Evolutionary conservation across 1,284 basidiomycete genomes (phyloP).

Genomic region (Cerrena zonata): DNA sequence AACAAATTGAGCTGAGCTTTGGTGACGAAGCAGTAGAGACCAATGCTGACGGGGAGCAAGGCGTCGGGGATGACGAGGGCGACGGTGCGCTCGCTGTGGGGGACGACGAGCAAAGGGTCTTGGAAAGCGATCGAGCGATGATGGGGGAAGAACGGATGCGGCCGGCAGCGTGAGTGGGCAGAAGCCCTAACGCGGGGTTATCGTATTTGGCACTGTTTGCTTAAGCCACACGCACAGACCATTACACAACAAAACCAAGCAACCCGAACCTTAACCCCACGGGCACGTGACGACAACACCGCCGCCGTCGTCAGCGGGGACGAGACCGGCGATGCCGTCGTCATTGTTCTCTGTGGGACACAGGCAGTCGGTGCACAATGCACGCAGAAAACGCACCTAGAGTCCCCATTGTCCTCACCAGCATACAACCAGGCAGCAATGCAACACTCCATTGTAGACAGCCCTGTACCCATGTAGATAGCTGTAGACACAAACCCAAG

Average conservation of each 20-base stretch:
- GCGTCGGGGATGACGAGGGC: slow-evolving; percentile 25
- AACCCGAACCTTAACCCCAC: slow-evolving; percentile 23
- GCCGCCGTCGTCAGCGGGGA: slow-evolving; percentile 8
- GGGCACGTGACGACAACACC: slow-evolving; percentile 21
- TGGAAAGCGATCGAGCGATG: slow-evolving; percentile 24
- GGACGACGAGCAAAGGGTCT: slow-evolving; percentile 25
- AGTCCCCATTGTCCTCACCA: slow-evolving; percentile 1
- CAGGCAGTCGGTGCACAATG: slow-evolving; percentile 6
- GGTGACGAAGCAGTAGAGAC: slow-evolving; percentile 12
- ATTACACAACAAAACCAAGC: slow-evolving; percentile 16
- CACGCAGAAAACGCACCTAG: slow-evolving; percentile 3
- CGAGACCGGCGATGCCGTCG: slow-evolving; percentile 10
- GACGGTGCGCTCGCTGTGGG: slow-evolving; percentile 19
- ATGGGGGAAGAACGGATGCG: slow-evolving; percentile 31
- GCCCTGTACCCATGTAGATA: not conserved
- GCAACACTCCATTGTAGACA: not conserved
- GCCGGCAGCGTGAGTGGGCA: slow-evolving; percentile 21
- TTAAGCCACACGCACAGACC: slow-evolving; percentile 25
- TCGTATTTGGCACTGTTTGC: slow-evolving; percentile 12
- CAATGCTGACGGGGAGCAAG: slow-evolving; percentile 17
- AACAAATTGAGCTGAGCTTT: slow-evolving; percentile 13
- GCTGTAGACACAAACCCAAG: slow-evolving; percentile 8
- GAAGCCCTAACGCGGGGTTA: slow-evolving; percentile 12
- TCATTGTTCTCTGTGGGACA: slow-evolving; percentile 14
- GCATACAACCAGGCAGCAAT: not conserved